These are phyloP conservation scores for Aurantiochytrium sp. DNA, from an alignment of 108 stramenopile genomes.

Conservation along the genomic window DNA sequence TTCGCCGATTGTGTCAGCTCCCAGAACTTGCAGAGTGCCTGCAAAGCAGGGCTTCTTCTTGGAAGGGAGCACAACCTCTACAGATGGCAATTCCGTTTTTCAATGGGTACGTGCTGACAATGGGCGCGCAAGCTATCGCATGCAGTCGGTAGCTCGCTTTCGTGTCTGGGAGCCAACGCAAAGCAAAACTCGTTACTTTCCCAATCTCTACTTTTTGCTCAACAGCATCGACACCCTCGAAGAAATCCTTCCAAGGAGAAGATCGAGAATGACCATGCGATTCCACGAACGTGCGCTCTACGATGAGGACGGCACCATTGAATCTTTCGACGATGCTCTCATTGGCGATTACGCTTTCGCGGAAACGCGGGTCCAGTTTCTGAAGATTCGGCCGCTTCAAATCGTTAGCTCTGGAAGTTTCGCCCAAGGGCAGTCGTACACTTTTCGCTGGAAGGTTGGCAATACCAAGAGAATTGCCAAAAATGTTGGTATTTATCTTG, in stretches of 20 bases:
- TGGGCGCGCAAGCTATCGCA: not conserved
- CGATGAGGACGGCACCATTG: not conserved
- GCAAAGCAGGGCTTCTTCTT: not conserved
- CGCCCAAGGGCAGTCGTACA: not conserved
- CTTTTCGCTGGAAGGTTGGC: not conserved
- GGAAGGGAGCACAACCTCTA: not conserved
- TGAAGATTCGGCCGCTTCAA: not conserved
- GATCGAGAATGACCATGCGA: not conserved
- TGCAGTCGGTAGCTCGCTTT: not conserved
- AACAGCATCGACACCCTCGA: not conserved
- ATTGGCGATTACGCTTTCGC: not conserved
- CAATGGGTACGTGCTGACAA: not conserved
- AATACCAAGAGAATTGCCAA: not conserved
- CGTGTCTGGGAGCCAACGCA: not conserved
- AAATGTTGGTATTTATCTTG: not conserved
- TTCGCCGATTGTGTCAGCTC: not conserved
- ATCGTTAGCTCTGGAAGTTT: not conserved
- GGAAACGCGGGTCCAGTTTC: not conserved
- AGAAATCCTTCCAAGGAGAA: not conserved
- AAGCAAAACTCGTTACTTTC: not conserved
- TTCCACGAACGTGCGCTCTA: not conserved
- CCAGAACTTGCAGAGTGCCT: not conserved
- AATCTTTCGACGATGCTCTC: not conserved
- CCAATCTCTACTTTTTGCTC: not conserved
- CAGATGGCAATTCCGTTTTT: not conserved